Evolutionary conservation across 208 protist genomes (phyloP).

Genomic region (Crithidia expoeki): DNA sequence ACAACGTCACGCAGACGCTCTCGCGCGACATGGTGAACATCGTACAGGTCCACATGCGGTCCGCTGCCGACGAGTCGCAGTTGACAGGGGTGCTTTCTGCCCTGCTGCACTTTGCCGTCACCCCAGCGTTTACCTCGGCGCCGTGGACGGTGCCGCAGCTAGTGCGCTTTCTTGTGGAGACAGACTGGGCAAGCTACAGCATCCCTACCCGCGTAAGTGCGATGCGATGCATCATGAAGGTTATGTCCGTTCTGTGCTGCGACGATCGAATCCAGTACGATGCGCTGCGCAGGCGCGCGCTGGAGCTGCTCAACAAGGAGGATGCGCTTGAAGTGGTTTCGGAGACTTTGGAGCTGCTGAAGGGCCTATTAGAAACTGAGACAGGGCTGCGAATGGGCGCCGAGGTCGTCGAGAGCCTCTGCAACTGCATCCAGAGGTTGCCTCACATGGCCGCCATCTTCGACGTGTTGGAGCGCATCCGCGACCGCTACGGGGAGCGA

Average conservation of each 20-base stretch:
- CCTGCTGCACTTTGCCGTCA: slow-evolving; percentile 49
- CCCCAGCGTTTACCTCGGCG: slow-evolving; percentile 51
- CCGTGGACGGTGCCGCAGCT: slow-evolving; percentile 67
- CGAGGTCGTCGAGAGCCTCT: slow-evolving; percentile 38
- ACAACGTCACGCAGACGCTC: slow-evolving; percentile 63
- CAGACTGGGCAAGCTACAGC: slow-evolving; percentile 52
- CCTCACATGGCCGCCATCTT: slow-evolving; percentile 60
- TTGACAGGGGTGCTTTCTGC: slow-evolving; percentile 64
- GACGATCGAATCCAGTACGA: slow-evolving; percentile 41
- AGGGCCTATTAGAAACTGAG: slow-evolving; percentile 32
- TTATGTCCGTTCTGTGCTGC: slow-evolving; percentile 43
- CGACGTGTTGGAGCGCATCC: slow-evolving; percentile 60
- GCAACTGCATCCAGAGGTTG: slow-evolving; percentile 50
- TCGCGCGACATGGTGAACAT: slow-evolving; percentile 45
- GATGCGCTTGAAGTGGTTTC: slow-evolving; percentile 43
- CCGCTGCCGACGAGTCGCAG: slow-evolving; percentile 47
- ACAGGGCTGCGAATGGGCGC: slow-evolving; percentile 24
- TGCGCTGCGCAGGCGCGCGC: slow-evolving; percentile 23
- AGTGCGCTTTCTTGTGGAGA: slow-evolving; percentile 55
- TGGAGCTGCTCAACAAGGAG: slow-evolving; percentile 30
- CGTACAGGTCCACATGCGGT: slow-evolving; percentile 52
- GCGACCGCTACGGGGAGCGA: slow-evolving; percentile 53
- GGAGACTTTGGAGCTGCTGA: slow-evolving; percentile 34
- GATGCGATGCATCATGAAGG: slow-evolving; percentile 46
- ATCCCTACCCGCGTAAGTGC: slow-evolving; percentile 49